Percentiles rank a stretch among this genome's conserved stretches.
phyloP scores from a whole-genome alignment of 2,329 filamentous ascomycete species.

The Ploettnerulaceae sp. region DNA sequence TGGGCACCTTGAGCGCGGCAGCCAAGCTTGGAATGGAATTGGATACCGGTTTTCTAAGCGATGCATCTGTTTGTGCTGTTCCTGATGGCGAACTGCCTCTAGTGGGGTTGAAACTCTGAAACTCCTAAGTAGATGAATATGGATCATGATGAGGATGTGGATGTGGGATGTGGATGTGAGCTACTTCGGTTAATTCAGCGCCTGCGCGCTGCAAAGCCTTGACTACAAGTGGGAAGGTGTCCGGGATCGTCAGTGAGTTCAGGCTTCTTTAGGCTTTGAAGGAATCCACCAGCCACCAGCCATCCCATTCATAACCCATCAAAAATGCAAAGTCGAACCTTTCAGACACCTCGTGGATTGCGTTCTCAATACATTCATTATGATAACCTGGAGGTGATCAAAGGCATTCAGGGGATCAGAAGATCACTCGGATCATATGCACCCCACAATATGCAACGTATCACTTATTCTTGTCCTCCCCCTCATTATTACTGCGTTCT shows the following conservation, averaged over 20 bases:
- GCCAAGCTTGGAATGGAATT: not conserved
- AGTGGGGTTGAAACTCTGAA: constrained; percentile 13
- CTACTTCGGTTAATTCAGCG: constrained; percentile 16
- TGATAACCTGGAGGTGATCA: not conserved
- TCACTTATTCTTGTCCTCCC: constrained; percentile 2
- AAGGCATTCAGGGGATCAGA: constrained; percentile 7
- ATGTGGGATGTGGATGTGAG: constrained; percentile 6
- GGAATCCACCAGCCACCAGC: not conserved
- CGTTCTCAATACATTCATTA: too few relatives aligned
- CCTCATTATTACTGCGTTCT: too few relatives aligned
- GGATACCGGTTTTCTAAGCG: not conserved
- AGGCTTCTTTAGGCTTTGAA: not conserved
- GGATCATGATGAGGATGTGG: constrained; percentile 1
- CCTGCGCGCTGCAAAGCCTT: constrained; percentile 6
- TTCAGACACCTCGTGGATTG: constrained; percentile 9
- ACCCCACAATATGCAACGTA: constrained; percentile 15
- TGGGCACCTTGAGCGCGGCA: not conserved
- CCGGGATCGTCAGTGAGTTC: not conserved
- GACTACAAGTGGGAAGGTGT: constrained; percentile 5
- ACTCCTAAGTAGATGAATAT: constrained; percentile 3
- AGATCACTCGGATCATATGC: constrained; percentile 10
- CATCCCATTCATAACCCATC: too few relatives aligned
- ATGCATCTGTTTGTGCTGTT: not conserved
- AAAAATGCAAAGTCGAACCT: constrained; percentile 9
- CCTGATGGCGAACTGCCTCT: constrained; percentile 3